A percentile compares a stretch with the other conserved stretches of the same genome.
These are phyloP conservation scores for Pestalotiopsis fici DNA, from an alignment of 2,329 filamentous ascomycete genomes.

Conservation along the genomic window DNA sequence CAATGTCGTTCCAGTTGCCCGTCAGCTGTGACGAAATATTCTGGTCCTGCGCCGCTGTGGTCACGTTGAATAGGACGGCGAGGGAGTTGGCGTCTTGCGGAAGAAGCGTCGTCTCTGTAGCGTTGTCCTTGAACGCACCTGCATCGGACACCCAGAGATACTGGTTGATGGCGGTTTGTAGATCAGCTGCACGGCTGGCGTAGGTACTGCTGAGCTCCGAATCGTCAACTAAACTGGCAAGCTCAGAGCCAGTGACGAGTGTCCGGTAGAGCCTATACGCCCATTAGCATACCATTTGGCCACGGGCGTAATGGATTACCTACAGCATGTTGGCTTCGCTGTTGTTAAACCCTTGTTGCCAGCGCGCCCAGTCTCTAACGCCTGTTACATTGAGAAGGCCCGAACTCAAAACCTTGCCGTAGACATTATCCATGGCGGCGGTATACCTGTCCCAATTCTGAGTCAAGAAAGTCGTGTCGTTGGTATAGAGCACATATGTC, in stretches of 20 bases:
- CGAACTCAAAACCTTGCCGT: conserved; percentile 19
- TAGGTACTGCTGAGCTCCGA: conserved; percentile 38
- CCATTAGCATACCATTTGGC: background rate
- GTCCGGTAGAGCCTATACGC: conserved; percentile 42
- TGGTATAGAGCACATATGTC: conserved; percentile 58
- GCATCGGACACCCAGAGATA: conserved; percentile 48
- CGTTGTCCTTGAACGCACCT: conserved; percentile 46
- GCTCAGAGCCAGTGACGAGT: conserved; percentile 49
- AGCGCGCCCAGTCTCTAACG: conserved; percentile 51
- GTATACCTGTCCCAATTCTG: conserved; percentile 49
- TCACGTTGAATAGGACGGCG: conserved; percentile 49
- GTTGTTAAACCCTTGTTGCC: conserved; percentile 49
- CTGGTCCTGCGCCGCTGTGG: conserved; percentile 30
- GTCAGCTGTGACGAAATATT: conserved; percentile 46
- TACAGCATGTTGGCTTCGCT: conserved; percentile 51
- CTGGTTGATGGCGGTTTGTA: conserved; percentile 45
- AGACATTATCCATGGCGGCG: conserved; percentile 39
- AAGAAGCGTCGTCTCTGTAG: conserved; percentile 46
- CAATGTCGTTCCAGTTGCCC: conserved; percentile 56
- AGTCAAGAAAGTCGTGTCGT: conserved; percentile 48
- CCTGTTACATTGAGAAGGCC: conserved; percentile 52
- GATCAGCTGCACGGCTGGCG: conserved; percentile 37
- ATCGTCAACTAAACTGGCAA: conserved; percentile 49
- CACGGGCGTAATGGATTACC: background rate
- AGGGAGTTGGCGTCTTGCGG: conserved; percentile 64